Conservation (phyloP, 176 grass and related monocot species). For the Avena atlantica region DNA sequence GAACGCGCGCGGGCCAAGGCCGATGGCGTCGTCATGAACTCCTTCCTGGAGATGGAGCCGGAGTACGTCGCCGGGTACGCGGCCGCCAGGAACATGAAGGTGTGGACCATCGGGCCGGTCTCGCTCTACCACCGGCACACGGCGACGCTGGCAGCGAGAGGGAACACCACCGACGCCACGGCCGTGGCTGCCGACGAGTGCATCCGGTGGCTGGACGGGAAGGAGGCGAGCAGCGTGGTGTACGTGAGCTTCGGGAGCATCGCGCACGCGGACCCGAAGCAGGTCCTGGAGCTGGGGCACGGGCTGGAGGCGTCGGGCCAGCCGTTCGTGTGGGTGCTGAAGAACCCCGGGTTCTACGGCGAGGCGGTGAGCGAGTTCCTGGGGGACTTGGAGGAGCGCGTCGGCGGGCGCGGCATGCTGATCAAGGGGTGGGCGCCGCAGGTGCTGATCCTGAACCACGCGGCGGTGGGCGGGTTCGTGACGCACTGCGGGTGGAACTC, state of each 20-base stretch:
- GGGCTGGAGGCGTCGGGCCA: conserved; percentile 51
- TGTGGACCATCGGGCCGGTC: conserved; percentile 65
- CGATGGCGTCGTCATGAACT: conserved; percentile 67
- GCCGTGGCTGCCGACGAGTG: conserved; percentile 42
- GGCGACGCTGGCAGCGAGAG: conserved; percentile 9
- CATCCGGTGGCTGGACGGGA: conserved; percentile 59
- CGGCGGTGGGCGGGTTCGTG: conserved; percentile 57
- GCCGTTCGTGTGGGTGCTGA: conserved; percentile 66
- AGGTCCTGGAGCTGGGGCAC: conserved; percentile 57
- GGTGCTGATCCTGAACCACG: conserved; percentile 66
- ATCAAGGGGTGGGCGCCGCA: conserved; percentile 72
- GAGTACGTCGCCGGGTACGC: conserved; percentile 51
- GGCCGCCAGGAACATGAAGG: conserved; percentile 49
- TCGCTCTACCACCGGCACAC: conserved; percentile 55
- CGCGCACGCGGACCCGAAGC: conserved; percentile 30
- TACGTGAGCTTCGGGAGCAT: conserved; percentile 85
- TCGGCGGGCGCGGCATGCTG: conserved; percentile 45
- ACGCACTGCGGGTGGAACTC: conserved; percentile 99
- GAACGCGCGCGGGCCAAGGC: conserved; percentile 30
- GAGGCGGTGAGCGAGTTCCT: conserved; percentile 10
- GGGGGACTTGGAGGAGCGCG: background rate
- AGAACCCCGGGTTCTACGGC: conserved; percentile 26
- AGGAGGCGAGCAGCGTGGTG: conserved; percentile 49
- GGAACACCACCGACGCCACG: conserved; percentile 5
- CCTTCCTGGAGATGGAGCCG: conserved; percentile 61